Evolutionary conservation across 371 early-diverging fungal genomes (phyloP).

Genomic region (Zopfochytrium polystomum): DNA sequence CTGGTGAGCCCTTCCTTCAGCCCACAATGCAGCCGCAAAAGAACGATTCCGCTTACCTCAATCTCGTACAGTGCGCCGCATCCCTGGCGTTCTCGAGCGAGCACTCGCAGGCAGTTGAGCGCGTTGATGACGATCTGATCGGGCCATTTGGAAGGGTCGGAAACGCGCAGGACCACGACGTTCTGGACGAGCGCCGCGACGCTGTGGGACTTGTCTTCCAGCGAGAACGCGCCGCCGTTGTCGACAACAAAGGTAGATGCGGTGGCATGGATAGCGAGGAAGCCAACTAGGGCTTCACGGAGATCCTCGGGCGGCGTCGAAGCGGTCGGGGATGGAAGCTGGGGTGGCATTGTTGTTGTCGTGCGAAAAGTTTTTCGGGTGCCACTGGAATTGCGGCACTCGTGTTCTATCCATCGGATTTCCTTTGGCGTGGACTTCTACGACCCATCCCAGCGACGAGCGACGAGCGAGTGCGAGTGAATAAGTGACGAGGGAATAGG

Average conservation of each 20-base stretch:
- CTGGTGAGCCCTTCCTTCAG: neutral
- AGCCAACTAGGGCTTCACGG: too few relatives aligned
- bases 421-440: too few relatives aligned
- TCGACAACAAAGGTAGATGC: slow-evolving; percentile 3
- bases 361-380: too few relatives aligned
- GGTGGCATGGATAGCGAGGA: slow-evolving; percentile 5
- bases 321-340: too few relatives aligned
- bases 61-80: neutral
- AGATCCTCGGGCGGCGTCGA: too few relatives aligned
- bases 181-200: slow-evolving; percentile 13
- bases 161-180: neutral
- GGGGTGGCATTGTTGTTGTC: too few relatives aligned
- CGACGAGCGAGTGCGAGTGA: too few relatives aligned
- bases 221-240: slow-evolving; percentile 6
- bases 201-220: slow-evolving; percentile 3
- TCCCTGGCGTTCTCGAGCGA: neutral
- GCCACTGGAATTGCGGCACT: too few relatives aligned
- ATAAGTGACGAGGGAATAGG: too few relatives aligned
- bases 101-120: neutral
- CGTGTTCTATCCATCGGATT: too few relatives aligned
- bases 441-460: too few relatives aligned
- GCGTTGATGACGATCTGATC: neutral
- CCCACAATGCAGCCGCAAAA: neutral
- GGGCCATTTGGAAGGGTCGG: neutral
- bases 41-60: neutral